Percentiles rank a stretch among this genome's conserved stretches.
phyloP scores from a whole-genome alignment of 2,329 filamentous ascomycete species.

The Aspergillus tubingensis region DNA sequence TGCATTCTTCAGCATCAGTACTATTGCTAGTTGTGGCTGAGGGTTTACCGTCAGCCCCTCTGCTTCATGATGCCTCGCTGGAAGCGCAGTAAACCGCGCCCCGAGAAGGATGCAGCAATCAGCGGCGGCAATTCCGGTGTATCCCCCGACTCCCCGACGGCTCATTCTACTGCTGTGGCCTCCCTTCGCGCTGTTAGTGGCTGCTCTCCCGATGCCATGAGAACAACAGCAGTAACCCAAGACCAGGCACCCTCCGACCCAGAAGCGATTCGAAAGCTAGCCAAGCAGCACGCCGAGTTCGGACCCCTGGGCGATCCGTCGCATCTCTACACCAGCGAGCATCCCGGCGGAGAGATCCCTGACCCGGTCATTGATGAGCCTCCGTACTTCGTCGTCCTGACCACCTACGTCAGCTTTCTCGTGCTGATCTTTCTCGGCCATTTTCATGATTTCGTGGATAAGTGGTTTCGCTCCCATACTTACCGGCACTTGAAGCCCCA shows the following conservation, averaged over 20 bases:
- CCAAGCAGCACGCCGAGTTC: conserved; percentile 80
- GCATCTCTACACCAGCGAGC: conserved; percentile 83
- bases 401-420: conserved; percentile 94
- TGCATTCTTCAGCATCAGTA: not conserved
- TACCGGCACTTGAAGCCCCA: conserved; percentile 76
- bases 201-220: conserved; percentile 13
- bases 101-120: conserved; percentile 14
- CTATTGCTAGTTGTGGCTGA: not conserved
- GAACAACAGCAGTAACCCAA: not conserved
- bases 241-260: conserved; percentile 36
- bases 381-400: conserved; percentile 88
- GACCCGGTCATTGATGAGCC: conserved; percentile 87
- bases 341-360: conserved; percentile 72
- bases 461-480: conserved; percentile 78
- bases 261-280: conserved; percentile 70
- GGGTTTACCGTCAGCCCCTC: not conserved
- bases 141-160: conserved; percentile 7
- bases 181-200: conserved; percentile 22
- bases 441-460: conserved; percentile 90
- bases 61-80: conserved; percentile 23
- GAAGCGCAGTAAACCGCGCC: conserved; percentile 22
- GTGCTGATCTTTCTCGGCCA: conserved; percentile 91
- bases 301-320: conserved; percentile 74
- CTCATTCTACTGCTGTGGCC: conserved; percentile 14
- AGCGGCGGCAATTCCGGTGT: conserved; percentile 5